Evolutionary conservation across 352 stramenopile species (phyloP).

Genomic region (Globisporangium lucens): DNA sequence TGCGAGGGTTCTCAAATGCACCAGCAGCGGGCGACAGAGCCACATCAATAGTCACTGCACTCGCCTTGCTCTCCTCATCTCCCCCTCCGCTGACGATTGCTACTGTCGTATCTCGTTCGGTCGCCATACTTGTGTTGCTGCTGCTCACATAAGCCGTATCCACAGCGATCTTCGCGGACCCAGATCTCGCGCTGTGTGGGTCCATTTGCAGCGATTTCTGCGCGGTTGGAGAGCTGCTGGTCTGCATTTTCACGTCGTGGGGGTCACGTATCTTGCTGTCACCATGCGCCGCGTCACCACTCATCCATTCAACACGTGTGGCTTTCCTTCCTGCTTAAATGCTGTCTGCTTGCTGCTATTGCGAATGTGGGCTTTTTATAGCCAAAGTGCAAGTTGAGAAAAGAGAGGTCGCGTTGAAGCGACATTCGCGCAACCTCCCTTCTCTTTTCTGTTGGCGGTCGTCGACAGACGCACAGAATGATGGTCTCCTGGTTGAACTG

Average conservation of each 20-base stretch:
- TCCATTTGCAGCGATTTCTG: slow-evolving; percentile 10
- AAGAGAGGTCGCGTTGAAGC: not conserved
- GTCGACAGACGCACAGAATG: slow-evolving; percentile 7
- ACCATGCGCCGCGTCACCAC: not conserved
- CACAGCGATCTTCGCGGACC: slow-evolving; percentile 1
- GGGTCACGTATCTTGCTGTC: not conserved
- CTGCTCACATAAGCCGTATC: not conserved
- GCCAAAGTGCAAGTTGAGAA: slow-evolving; percentile 6
- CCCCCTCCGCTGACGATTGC: not conserved
- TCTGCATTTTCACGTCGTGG: not conserved
- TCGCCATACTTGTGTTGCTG: not conserved
- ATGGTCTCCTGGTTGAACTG: slow-evolving; percentile 4
- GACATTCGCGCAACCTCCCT: slow-evolving; percentile 13
- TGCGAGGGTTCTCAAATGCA: not conserved
- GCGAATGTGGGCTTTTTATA: slow-evolving; percentile 5
- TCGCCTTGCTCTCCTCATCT: not conserved
- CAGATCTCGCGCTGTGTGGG: not conserved
- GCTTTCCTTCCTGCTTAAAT: too few species aligned
- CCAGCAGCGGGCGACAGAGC: not conserved
- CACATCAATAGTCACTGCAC: not conserved
- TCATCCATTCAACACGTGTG: slow-evolving; percentile 5
- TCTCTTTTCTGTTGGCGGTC: slow-evolving; percentile 1
- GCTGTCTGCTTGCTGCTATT: not conserved
- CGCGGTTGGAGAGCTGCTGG: not conserved
- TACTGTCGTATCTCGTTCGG: not conserved